Conservation (phyloP, 129 eudicot species). For the Lactuca sativa region DNA sequence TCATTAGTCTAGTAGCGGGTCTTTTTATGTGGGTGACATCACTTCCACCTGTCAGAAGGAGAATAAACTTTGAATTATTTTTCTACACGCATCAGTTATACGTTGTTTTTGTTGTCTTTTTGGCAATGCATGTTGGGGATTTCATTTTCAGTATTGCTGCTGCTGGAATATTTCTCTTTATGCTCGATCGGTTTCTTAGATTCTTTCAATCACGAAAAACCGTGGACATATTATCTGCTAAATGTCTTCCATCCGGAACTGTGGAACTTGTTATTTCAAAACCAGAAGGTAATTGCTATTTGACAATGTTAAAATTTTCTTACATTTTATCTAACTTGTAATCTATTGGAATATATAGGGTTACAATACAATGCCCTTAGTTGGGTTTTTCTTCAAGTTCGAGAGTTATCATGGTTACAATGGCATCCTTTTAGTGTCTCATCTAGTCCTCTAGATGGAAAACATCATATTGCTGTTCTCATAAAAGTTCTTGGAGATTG, state of each 20-base stretch:
- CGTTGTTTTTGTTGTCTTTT: constrained; percentile 70
- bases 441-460: constrained; percentile 88
- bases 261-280: constrained; percentile 79
- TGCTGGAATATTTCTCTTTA: constrained; percentile 76
- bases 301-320: not conserved
- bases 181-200: constrained; percentile 89
- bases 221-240: constrained; percentile 74
- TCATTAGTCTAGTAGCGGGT: constrained; percentile 74
- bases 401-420: constrained; percentile 76
- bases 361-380: constrained; percentile 83
- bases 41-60: constrained; percentile 74
- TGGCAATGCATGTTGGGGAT: constrained; percentile 90
- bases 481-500: constrained; percentile 87
- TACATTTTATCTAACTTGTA: not conserved
- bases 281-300: constrained; percentile 60
- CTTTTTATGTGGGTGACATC: constrained; percentile 93
- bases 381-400: constrained; percentile 73
- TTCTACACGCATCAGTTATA: constrained; percentile 94
- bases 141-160: constrained; percentile 55
- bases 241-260: constrained; percentile 79
- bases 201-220: constrained; percentile 78
- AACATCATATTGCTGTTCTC: constrained; percentile 65
- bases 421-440: constrained; percentile 98
- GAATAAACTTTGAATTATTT: constrained; percentile 70
- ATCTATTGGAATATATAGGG: constrained; percentile 34